Base-by-base conservation (phyloP, 2,329 filamentous ascomycete species). In the Claviceps sp. region DNA sequence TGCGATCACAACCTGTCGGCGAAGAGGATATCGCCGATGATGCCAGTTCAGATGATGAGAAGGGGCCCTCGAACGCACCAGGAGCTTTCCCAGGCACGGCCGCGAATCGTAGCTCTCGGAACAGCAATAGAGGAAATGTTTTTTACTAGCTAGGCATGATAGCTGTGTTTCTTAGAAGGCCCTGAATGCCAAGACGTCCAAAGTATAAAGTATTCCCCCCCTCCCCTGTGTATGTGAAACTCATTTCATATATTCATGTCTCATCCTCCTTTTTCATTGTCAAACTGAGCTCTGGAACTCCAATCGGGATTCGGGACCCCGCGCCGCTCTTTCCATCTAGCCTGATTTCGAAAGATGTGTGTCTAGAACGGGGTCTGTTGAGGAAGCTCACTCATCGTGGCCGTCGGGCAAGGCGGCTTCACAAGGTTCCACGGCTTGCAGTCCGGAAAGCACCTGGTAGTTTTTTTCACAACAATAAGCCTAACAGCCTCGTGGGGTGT, bases 51-150 rank as follows among this genome's bases (percentile, higher is more conserved):
- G 69, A 70, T 38, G 68, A 70, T 13, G 68, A 71, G 17, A 59
- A 60, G 47, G 62, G 61, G 0, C 61, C 61, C 0, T 55, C 62
- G 2, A 57, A 61, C 0, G 61, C 59, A 3, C 70, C 71, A 14
- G 76, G 77, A 3, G 72, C 73, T 0, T 81, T 76, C 56, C 75
- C 77, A 4, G 75, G 74, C 7, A 70, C 70, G 0, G 62, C 65
- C 30, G 60, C 59, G 3, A 69, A 74, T 37, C 73, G 73, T 59
- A 54, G 60, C 17, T 52, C 54, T 26, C 56, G 59, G 5, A 62
- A 64, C 40, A 59, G 61, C 26, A 57, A 60, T 24, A 58, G 64
- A 10, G 67, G 62, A 0, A 70, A 66, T 44, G 60, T 64, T 10
- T 73, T 70, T 53, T 74, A 73, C 50, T 67, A 59, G 54, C 17